Percentiles rank a stretch among this genome's conserved stretches.
phyloP scores from a whole-genome alignment of 2,329 filamentous ascomycete species.

The Botrytis fabae region DNA sequence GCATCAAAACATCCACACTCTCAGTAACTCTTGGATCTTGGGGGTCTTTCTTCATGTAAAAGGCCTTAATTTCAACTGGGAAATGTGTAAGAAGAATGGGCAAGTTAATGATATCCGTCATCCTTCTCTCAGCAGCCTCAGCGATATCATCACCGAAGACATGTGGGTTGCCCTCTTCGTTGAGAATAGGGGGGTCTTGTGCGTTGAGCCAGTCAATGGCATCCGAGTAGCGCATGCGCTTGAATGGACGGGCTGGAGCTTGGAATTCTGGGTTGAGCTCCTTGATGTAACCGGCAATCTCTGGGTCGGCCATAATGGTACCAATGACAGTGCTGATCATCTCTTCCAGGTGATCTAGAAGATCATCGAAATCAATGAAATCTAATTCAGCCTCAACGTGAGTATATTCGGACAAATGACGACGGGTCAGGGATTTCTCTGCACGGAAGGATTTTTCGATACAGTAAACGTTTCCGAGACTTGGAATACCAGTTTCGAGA shows the following conservation, averaged over 20 bases:
- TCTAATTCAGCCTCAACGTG: slow-evolving; percentile 96
- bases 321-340: slow-evolving; percentile 66
- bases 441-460: slow-evolving; percentile 99
- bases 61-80: slow-evolving; percentile 95
- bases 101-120: slow-evolving; percentile 95
- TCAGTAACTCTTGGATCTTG: slow-evolving; percentile 83
- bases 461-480: slow-evolving; percentile 92
- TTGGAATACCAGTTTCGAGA: slow-evolving; percentile 89
- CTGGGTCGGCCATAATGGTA: slow-evolving; percentile 69
- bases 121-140: slow-evolving; percentile 91
- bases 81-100: slow-evolving; percentile 98
- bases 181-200: slow-evolving; percentile 76
- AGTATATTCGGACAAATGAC: slow-evolving; percentile 94
- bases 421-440: slow-evolving; percentile 91
- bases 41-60: slow-evolving; percentile 94
- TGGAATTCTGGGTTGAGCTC: slow-evolving; percentile 89
- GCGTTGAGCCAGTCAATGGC: slow-evolving; percentile 92
- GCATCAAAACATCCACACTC: slow-evolving; percentile 83
- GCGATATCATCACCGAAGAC: slow-evolving; percentile 96
- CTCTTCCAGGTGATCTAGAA: slow-evolving; percentile 83
- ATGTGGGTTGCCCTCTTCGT: slow-evolving; percentile 89
- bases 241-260: slow-evolving; percentile 80
- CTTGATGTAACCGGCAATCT: slow-evolving; percentile 71
- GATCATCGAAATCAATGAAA: slow-evolving; percentile 89
- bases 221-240: slow-evolving; percentile 91